Conservation (phyloP, 371 early-diverging fungal genomes). For the Smittium culicis region DNA sequence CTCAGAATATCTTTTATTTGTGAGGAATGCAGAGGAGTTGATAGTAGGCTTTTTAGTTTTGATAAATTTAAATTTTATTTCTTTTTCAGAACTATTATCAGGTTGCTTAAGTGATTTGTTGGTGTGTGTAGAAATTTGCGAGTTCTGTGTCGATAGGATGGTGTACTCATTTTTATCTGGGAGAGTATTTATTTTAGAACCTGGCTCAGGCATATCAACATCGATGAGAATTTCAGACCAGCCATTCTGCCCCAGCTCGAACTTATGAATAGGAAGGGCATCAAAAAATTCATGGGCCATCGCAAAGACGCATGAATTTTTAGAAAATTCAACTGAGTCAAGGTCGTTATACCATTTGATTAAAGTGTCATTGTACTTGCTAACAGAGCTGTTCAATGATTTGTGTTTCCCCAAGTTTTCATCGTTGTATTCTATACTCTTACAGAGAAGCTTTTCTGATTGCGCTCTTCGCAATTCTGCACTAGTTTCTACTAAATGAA, state of each 20-base stretch:
- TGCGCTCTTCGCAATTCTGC: slow-evolving; percentile 61
- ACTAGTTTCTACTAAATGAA: slow-evolving; percentile 76
- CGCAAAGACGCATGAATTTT: slow-evolving; percentile 14
- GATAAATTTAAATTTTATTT: slow-evolving; percentile 60
- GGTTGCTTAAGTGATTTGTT: background rate
- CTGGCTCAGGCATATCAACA: slow-evolving; percentile 15
- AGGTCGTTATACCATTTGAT: slow-evolving; percentile 5
- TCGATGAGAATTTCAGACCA: slow-evolving; percentile 87
- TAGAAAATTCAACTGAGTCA: background rate
- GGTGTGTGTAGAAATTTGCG: background rate
- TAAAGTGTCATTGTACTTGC: background rate
- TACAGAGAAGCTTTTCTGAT: slow-evolving; percentile 37
- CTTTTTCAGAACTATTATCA: background rate
- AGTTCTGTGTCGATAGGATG: background rate
- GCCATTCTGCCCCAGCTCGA: slow-evolving; percentile 50
- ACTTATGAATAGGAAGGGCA: slow-evolving; percentile 80
- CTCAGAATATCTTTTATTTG: slow-evolving; percentile 25
- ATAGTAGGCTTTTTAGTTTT: slow-evolving; percentile 53
- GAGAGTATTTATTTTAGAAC: too few relatives aligned
- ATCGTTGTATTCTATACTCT: too few relatives aligned
- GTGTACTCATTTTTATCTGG: background rate
- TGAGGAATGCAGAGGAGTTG: slow-evolving; percentile 43
- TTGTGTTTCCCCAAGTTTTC: too few relatives aligned
- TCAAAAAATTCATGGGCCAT: slow-evolving; percentile 92
- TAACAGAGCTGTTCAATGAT: background rate